These are phyloP conservation scores for Sugiyamaella boreocaroliniensis DNA, from an alignment of 805 yeast genomes.

Conservation along the genomic window DNA sequence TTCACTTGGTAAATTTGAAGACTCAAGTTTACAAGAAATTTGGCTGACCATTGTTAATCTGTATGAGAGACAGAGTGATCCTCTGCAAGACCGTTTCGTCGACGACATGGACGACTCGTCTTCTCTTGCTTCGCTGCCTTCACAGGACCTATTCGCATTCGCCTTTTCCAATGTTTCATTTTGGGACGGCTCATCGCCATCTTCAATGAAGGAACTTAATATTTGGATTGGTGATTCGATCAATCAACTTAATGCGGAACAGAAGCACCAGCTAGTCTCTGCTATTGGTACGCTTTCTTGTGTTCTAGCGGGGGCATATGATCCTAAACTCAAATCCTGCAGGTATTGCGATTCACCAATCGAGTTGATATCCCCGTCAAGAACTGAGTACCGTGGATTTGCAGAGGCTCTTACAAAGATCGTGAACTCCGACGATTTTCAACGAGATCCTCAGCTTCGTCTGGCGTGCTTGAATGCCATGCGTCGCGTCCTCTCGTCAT, in stretches of 20 bases:
- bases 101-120: neutral
- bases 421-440: slow-evolving; percentile 11
- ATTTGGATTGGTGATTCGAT: neutral
- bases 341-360: neutral
- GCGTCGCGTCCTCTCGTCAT: slow-evolving; percentile 9
- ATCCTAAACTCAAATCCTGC: neutral
- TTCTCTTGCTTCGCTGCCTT: neutral
- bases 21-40: neutral
- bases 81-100: neutral
- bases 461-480: slow-evolving; percentile 13
- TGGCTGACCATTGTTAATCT: neutral
- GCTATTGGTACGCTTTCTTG: neutral
- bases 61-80: neutral
- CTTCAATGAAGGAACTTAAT: neutral
- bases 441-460: slow-evolving; percentile 5
- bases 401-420: slow-evolving; percentile 1
- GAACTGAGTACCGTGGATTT: neutral
- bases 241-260: neutral
- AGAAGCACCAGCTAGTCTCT: neutral
- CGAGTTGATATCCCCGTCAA: neutral
- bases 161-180: neutral
- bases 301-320: neutral
- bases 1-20: neutral
- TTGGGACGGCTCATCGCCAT: neutral
- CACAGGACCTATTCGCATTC: neutral